Evolutionary conservation across 192 early-diverging fungal species (phyloP).

Genomic region (Coemansia javaensis): DNA sequence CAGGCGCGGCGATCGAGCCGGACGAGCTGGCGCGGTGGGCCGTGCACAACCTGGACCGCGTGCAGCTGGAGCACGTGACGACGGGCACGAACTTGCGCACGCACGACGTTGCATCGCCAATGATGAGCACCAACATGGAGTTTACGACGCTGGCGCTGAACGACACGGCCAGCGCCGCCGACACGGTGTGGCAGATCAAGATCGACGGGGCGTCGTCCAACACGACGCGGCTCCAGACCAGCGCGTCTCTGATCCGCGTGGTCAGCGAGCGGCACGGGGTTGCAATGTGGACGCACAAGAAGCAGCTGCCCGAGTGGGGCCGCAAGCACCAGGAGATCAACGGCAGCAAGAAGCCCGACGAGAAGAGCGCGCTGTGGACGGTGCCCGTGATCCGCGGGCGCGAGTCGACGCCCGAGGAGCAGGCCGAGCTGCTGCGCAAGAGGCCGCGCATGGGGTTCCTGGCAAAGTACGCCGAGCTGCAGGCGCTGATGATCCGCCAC

Average conservation of each 20-base stretch:
- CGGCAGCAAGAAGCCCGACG: constrained; percentile 87
- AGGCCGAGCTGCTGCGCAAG: constrained; percentile 16
- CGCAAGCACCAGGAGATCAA: constrained; percentile 87
- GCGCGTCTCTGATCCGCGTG: constrained; percentile 38
- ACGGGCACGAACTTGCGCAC: constrained; percentile 61
- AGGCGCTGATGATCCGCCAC: constrained; percentile 82
- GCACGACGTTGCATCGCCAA: constrained; percentile 74
- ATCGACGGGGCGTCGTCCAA: constrained; percentile 45
- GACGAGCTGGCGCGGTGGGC: constrained; percentile 51
- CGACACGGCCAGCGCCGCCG: constrained; percentile 22
- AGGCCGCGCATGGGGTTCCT: constrained; percentile 55
- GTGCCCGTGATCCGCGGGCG: constrained; percentile 73
- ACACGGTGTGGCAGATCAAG: constrained; percentile 60
- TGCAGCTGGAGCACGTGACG: constrained; percentile 58
- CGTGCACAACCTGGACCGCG: constrained; percentile 54
- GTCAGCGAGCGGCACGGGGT: constrained; percentile 67
- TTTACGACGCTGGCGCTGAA: constrained; percentile 57
- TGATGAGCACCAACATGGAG: constrained; percentile 77
- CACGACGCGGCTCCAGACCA: constrained; percentile 21
- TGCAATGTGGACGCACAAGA: constrained; percentile 68
- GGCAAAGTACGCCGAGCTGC: constrained; percentile 82
- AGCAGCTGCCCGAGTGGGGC: constrained; percentile 86
- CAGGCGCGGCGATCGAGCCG: constrained; percentile 16
- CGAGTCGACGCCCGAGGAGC: constrained; percentile 42
- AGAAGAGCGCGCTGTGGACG: constrained; percentile 71